Evolutionary conservation across 2,329 filamentous ascomycete genomes (phyloP).

Genomic region (Raffaelea arxii): DNA sequence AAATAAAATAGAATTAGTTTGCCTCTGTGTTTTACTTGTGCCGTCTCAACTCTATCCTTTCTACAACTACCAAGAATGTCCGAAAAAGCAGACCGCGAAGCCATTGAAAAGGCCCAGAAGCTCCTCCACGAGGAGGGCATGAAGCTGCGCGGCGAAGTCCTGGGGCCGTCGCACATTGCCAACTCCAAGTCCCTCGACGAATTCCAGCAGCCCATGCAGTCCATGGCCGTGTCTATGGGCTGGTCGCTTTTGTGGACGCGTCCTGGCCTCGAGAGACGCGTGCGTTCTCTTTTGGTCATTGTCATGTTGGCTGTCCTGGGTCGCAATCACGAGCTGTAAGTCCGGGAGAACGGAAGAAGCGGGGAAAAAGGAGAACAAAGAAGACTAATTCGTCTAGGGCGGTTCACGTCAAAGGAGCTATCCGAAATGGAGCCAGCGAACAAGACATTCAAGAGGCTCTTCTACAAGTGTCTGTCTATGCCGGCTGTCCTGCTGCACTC

Average conservation of each 20-base stretch:
- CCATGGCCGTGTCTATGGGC: constrained; percentile 2
- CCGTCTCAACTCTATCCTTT: background rate
- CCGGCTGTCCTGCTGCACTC: background rate
- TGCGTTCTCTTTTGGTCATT: constrained; percentile 1
- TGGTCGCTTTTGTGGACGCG: constrained; percentile 4
- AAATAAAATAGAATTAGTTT: background rate
- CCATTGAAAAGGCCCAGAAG: constrained; percentile 3
- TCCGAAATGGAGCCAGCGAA: constrained; percentile 3
- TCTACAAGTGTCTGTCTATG: constrained; percentile 1
- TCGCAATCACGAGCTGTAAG: constrained; percentile 4
- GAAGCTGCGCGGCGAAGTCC: constrained; percentile 2
- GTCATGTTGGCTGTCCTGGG: constrained; percentile 4
- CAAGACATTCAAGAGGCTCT: constrained; percentile 4
- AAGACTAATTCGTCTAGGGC: background rate
- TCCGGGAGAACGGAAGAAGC: background rate
- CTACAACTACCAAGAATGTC: background rate
- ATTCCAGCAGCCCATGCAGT: constrained; percentile 4
- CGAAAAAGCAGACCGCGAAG: constrained; percentile 1
- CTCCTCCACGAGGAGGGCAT: constrained; percentile 3
- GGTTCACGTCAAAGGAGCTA: constrained; percentile 3
- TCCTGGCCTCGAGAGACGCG: constrained; percentile 3
- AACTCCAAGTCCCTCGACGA: background rate
- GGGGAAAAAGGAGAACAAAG: background rate
- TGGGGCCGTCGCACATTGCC: constrained; percentile 2
- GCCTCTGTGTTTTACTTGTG: background rate